Evolutionary conservation across 345 rosid species (phyloP), one percentile per base, ranked within the genome.

Genomic region (Eucalyptus dawsonii): DNA sequence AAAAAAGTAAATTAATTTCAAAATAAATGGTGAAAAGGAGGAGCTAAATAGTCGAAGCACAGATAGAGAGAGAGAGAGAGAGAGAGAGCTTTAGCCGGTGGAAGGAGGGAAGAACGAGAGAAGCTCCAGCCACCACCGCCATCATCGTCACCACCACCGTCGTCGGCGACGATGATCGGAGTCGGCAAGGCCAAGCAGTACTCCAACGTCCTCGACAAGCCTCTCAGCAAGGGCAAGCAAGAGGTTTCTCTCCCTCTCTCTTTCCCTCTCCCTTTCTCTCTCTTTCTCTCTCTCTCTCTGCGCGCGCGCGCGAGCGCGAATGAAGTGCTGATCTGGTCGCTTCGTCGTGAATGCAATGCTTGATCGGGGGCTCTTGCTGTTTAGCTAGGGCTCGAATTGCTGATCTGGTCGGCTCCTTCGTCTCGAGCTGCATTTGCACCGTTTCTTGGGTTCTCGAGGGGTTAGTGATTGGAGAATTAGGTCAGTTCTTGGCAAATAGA

Each of bases 201-300:
- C 96, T 91, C 99, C 11, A 98, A 97, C 88, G 95, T 98, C 89
- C 98, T 98, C 87, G 99, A 98, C 87, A 98, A 95, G 90, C 99
- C 99, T 67, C 99, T 98, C 89, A 93, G 96, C 94, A 98, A 96
- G 94, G 99, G 99, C 93, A 98, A 98, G 89, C 99, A 96, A 93
- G 99, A 98, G 98, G 99, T 96, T 50, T 21, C 76, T 65, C 89
- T 76, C 90, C 89, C 45, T 34, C 6, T 42, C 21, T 80, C 27
- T 65, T 80, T 67, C 76, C 14, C 76, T 65, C 89, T 76, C 90
- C 89, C 45, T 34, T 7, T 42, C 21, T 80, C 24, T 65, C 86
- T 67, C 76, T 10, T 11, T 21, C 25, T 54, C 60, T 22, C 17
- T 51, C 58, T 53, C 27, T 56, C 62, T 24, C 15, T 15, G 21